phyloP scores from a whole-genome alignment of 495 filamentous ascomycete species.

The Penicillium steckii region DNA sequence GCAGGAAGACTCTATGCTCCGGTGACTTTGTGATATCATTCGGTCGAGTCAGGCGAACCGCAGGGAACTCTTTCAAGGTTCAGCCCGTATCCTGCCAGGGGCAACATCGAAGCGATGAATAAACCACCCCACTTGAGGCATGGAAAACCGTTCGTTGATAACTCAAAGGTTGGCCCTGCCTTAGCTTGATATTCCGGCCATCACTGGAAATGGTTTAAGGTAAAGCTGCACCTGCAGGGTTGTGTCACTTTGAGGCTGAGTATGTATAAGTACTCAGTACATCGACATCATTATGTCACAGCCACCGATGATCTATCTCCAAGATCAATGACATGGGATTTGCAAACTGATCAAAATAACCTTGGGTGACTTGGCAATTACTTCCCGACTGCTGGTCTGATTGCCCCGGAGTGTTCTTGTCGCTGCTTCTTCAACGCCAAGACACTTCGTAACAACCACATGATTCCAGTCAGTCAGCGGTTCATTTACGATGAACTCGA shows the following conservation, averaged over 20 bases:
- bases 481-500: neutral
- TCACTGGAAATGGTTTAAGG: neutral
- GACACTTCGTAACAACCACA: neutral
- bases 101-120: neutral
- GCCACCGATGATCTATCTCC: neutral
- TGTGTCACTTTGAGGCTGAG: neutral
- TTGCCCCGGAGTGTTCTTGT: neutral
- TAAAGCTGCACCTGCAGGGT: neutral
- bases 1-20: neutral
- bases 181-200: too few relatives aligned
- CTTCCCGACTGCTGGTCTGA: neutral
- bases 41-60: slow-evolving; percentile 9
- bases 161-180: too few relatives aligned
- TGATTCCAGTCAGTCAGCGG: neutral
- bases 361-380: too few relatives aligned
- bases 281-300: neutral
- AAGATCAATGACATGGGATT: neutral
- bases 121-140: neutral
- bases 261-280: neutral
- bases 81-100: neutral
- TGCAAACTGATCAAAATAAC: neutral
- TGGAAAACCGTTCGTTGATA: neutral
- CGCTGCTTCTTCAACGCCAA: neutral
- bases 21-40: slow-evolving; percentile 11
- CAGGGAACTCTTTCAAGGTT: neutral